Percentiles rank a stretch among this genome's conserved stretches.
Conservation (phyloP, 23 red algal genomes). For the Gracilariopsis chorda region DNA sequence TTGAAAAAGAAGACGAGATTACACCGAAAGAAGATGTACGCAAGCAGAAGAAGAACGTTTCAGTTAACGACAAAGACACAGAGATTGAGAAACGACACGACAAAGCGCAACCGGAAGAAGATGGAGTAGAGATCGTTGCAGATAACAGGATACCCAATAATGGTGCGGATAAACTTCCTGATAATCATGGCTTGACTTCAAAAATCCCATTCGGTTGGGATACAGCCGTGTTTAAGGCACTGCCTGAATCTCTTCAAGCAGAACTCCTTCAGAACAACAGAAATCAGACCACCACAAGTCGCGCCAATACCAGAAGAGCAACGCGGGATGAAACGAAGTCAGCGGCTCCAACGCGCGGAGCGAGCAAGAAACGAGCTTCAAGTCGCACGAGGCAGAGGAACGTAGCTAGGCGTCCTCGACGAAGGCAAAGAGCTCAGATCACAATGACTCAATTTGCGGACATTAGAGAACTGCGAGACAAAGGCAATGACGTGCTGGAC, state of each 20-base stretch:
- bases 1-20: neutral
- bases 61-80: too few relatives aligned
- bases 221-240: conserved; percentile 3
- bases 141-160: neutral
- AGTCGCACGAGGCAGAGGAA: neutral
- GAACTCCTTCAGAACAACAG: neutral
- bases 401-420: neutral
- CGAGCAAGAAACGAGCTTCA: neutral
- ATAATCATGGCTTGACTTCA: neutral
- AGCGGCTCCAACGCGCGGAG: neutral
- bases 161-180: neutral
- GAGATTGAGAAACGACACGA: neutral
- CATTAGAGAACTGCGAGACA: conserved; percentile 19
- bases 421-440: conserved; percentile 19
- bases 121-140: neutral
- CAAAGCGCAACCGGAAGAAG: neutral
- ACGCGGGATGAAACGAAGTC: neutral
- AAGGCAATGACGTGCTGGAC: conserved; percentile 48
- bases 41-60: neutral
- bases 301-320: neutral
- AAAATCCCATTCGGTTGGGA: conserved; percentile 1
- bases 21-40: neutral
- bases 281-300: neutral
- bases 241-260: neutral
- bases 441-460: conserved; percentile 73